Conservation (phyloP, 2,329 filamentous ascomycete species). For the Aspergillus hortae region DNA sequence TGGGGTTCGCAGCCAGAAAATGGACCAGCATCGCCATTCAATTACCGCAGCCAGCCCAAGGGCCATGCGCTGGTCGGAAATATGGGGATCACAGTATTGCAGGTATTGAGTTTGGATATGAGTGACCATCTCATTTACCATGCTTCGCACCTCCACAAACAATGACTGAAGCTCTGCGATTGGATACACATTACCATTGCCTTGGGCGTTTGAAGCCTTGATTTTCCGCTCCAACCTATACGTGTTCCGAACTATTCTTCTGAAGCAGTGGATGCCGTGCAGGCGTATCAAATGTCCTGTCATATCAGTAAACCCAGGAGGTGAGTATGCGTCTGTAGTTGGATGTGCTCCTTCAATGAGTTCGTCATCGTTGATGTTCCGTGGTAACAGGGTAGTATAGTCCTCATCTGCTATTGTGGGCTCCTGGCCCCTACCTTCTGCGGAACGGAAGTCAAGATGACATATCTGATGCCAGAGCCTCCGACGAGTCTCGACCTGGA, state of each 20-base stretch:
- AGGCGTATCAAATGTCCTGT: conserved; percentile 10
- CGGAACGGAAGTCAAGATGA: conserved; percentile 10
- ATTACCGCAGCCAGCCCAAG: conserved; percentile 8
- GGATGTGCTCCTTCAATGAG: conserved; percentile 5
- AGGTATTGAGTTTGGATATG: conserved; percentile 5
- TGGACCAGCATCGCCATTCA: conserved; percentile 10
- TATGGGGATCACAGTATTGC: conserved; percentile 6
- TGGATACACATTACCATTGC: conserved; percentile 1
- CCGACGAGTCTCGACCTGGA: conserved; percentile 10
- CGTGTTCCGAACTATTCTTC: conserved; percentile 7
- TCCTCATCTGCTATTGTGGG: conserved; percentile 12
- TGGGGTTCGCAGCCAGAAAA: conserved; percentile 10
- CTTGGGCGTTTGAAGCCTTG: background rate
- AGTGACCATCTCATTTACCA: conserved; percentile 4
- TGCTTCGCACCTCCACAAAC: conserved; percentile 5
- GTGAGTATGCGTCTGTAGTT: background rate
- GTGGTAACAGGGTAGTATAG: conserved; percentile 9
- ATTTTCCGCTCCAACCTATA: conserved; percentile 6
- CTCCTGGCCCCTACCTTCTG: conserved; percentile 9
- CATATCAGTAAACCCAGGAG: conserved; percentile 11
- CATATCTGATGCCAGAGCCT: conserved; percentile 13
- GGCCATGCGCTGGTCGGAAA: conserved; percentile 7
- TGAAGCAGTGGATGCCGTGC: conserved; percentile 9
- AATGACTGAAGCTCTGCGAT: conserved; percentile 6
- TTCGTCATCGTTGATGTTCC: conserved; percentile 10